A percentile compares a stretch with the other conserved stretches of the same genome.
Evolutionary conservation across 2,329 filamentous ascomycete species (phyloP).

Genomic region (Xylariales sp.): DNA sequence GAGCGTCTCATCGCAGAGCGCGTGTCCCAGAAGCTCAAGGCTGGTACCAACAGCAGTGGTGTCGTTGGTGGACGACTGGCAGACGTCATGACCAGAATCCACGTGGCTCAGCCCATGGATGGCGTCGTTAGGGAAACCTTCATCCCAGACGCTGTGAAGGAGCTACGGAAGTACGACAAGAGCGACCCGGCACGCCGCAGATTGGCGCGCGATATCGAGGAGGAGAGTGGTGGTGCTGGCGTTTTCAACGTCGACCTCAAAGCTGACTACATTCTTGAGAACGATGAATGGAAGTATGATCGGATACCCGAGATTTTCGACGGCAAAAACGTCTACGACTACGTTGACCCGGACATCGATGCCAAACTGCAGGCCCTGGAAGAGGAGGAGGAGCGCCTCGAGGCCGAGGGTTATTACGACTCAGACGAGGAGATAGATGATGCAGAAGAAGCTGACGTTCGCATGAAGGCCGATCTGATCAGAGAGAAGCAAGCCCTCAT

Average conservation of each 20-base stretch:
- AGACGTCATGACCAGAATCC: constrained; percentile 89
- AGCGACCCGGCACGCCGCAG: constrained; percentile 76
- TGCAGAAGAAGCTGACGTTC: constrained; percentile 79
- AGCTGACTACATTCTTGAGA: constrained; percentile 79
- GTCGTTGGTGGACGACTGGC: constrained; percentile 75
- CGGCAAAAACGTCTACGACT: constrained; percentile 97
- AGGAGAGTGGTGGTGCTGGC: constrained; percentile 88
- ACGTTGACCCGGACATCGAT: constrained; percentile 94
- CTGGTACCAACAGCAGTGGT: constrained; percentile 73
- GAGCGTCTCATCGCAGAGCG: constrained; percentile 89
- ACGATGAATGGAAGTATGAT: constrained; percentile 94
- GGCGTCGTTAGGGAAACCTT: constrained; percentile 75
- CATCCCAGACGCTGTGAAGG: constrained; percentile 80
- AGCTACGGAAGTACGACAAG: constrained; percentile 84
- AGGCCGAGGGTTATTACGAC: constrained; percentile 91
- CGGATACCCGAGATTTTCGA: constrained; percentile 91
- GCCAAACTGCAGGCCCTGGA: constrained; percentile 86
- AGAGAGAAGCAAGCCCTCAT: constrained; percentile 91
- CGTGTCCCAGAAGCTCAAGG: constrained; percentile 94
- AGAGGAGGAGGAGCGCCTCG: constrained; percentile 89
- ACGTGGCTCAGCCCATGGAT: constrained; percentile 90
- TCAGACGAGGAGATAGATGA: constrained; percentile 79
- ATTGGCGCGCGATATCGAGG: constrained; percentile 83
- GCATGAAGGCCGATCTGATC: constrained; percentile 91
- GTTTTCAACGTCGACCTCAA: constrained; percentile 94